Percentiles rank a stretch among this genome's conserved stretches.
phyloP scores from a whole-genome alignment of 73 alveolate species.

The Tetrahymena borealis region DNA sequence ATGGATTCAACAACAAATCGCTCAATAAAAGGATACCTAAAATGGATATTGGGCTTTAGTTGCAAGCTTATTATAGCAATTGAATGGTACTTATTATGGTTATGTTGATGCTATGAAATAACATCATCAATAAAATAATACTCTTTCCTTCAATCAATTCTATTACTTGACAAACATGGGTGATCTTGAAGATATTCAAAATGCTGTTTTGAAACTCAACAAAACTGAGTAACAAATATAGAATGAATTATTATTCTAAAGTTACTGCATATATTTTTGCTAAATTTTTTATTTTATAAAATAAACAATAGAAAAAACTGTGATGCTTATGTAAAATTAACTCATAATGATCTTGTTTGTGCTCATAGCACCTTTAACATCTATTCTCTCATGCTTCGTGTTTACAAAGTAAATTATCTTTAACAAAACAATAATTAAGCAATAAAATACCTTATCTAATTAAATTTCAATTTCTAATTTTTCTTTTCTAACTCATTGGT shows the following conservation, averaged over 20 bases:
- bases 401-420: not conserved
- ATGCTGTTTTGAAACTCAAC: not conserved
- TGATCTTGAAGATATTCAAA: constrained; percentile 12
- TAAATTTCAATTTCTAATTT: not conserved
- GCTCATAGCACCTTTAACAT: constrained; percentile 25
- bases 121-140: not conserved
- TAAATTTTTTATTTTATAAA: not conserved
- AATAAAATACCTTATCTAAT: not conserved
- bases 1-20: constrained; percentile 6
- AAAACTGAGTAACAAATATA: constrained; percentile 6
- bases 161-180: constrained; percentile 36
- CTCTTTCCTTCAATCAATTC: constrained; percentile 14
- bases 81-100: constrained; percentile 32
- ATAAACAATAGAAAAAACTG: not conserved
- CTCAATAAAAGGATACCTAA: not conserved
- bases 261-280: too few relatives aligned
- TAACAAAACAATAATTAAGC: not conserved
- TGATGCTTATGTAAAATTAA: not conserved
- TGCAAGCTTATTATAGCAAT: not conserved
- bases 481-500: too few relatives aligned
- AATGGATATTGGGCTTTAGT: constrained; percentile 17
- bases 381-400: constrained; percentile 14
- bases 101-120: not conserved
- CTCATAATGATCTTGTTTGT: not conserved
- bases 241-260: too few relatives aligned